phyloP scores from a whole-genome alignment of 768 basidiomycete species.

The Tephrocybe sp. region DNA sequence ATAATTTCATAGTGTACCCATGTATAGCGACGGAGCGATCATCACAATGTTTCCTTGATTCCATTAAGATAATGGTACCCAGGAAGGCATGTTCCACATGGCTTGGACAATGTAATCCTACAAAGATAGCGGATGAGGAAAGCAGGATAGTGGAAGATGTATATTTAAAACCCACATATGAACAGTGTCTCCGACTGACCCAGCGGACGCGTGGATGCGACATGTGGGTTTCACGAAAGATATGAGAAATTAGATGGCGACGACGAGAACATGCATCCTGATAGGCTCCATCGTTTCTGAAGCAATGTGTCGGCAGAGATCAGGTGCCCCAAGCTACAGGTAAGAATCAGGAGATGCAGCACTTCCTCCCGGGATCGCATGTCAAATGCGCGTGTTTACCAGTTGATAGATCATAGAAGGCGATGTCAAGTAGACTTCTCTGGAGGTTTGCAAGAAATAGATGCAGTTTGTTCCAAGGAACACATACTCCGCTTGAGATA shows the following conservation, averaged over 20 bases:
- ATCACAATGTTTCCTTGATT: too few species aligned
- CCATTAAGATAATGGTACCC: too few species aligned
- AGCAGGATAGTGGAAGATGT: neutral
- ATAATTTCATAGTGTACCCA: neutral
- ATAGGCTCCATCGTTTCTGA: neutral
- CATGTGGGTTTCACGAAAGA: conserved; percentile 28
- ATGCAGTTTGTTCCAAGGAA: too few species aligned
- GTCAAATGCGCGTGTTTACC: too few species aligned
- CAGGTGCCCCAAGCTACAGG: neutral
- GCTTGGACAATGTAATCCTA: too few species aligned
- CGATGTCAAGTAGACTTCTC: too few species aligned
- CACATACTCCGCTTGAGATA: too few species aligned
- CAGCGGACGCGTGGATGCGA: neutral
- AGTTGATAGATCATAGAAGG: too few species aligned
- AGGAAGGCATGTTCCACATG: too few species aligned
- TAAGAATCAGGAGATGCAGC: too few species aligned
- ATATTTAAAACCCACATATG: conserved; percentile 2
- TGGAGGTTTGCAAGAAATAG: too few species aligned
- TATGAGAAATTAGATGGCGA: conserved; percentile 11
- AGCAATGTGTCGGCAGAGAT: neutral
- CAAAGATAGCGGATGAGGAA: conserved; percentile 1
- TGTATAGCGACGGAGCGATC: neutral
- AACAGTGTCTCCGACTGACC: neutral
- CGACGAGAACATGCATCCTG: conserved; percentile 42
- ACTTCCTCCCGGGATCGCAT: too few species aligned